Evolutionary conservation across 1,139 yeast species (phyloP).

Genomic region (Pneumocystis oryctolagi): DNA sequence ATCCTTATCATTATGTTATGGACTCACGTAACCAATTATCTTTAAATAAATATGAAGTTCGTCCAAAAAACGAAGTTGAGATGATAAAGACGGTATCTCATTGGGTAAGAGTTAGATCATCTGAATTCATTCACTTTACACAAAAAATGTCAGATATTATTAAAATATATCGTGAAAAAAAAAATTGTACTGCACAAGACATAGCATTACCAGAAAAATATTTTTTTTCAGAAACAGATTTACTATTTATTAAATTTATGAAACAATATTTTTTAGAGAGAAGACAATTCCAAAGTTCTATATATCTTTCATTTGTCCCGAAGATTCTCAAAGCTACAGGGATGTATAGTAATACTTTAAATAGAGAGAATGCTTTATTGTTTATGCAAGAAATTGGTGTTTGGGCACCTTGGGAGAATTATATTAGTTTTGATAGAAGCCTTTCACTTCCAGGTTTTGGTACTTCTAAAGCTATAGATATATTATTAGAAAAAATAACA

Average conservation of each 20-base stretch:
- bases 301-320: not conserved
- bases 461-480: not conserved
- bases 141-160: not conserved
- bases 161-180: not conserved
- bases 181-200: not conserved
- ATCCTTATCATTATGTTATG: not conserved
- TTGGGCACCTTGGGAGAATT: not conserved
- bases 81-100: not conserved
- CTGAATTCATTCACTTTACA: not conserved
- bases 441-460: not conserved
- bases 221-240: not conserved
- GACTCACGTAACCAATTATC: not conserved
- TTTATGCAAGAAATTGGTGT: constrained; percentile 1
- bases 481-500: not conserved
- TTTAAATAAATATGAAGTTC: not conserved
- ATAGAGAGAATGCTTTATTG: not conserved
- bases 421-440: not conserved
- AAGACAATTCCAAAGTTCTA: not conserved
- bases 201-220: not conserved
- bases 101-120: not conserved
- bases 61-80: not conserved
- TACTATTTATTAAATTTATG: not conserved
- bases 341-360: not conserved
- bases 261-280: not conserved
- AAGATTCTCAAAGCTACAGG: not conserved